Evolutionary conservation across 768 basidiomycete species (phyloP), one percentile per base, ranked within the genome.

Genomic region (Lactarius hengduanensis): DNA sequence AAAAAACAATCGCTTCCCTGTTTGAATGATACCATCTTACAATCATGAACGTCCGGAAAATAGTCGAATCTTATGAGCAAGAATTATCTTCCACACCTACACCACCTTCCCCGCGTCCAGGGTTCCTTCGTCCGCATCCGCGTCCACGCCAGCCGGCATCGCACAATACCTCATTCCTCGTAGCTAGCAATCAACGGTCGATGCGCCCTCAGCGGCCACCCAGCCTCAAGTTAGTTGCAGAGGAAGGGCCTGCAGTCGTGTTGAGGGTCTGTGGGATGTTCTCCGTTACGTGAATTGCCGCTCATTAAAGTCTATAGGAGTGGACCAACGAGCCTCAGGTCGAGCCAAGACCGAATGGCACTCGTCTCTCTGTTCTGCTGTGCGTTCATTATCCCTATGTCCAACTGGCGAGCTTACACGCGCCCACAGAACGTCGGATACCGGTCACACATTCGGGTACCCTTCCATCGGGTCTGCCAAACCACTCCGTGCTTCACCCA

Each of bases 41-140:
- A 34, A 20, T 32, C 16, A 67, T 67, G 66, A 67, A 63, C 53
- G 66, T 67, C 30, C 53, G 66, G 47, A 67, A 60, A 32, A 30
- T 63, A 8, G 45, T 67, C 20, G 34, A 67, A 40, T 67, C 66
- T 47, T 67, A 59, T 34, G 66, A 67, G 53, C 57, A 60, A 40
- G 66, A 59, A 18, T 43, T 10, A 6, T 15, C 45, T 63, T 2
- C 58, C 20, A 43, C 18, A 26, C 22, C 30, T 36, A 4, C 38
- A 26, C 36, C 16, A 3, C 38, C 26, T 45, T 30, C 57, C n/a
- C 6, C 38, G 20, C 41, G 57, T 40, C 40, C 61, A 1, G 47
- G 45, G 10, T 8, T 18, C n/a, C 36, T 53, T 38, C 57, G 50
- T 43, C 40, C 41, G 1, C 62, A 62, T 38, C 41, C 53, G 1